Evolutionary conservation across 2,329 filamentous ascomycete genomes (phyloP).

Genomic region (Boeremia lycopersici): DNA sequence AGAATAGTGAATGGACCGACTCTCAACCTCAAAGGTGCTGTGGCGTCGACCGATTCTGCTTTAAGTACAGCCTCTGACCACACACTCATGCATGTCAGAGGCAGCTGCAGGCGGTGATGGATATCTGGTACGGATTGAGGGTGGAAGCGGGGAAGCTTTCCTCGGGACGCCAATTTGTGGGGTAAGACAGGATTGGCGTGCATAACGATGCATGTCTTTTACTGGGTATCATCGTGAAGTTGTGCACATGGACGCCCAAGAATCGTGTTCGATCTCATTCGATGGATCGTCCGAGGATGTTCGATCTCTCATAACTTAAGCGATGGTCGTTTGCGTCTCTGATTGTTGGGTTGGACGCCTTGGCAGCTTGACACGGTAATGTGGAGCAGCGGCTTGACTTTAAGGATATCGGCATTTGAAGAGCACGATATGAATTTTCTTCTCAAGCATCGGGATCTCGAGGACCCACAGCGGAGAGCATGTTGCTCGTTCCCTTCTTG

Average conservation of each 20-base stretch:
- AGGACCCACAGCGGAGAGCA: constrained; percentile 20
- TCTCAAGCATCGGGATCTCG: neutral
- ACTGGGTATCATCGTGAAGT: constrained; percentile 31
- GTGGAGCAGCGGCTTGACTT: neutral
- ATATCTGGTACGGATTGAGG: constrained; percentile 31
- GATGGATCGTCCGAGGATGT: too few species aligned
- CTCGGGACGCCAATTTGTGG: constrained; percentile 45
- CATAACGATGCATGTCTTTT: constrained; percentile 33
- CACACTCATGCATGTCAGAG: constrained; percentile 43
- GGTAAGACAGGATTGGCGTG: constrained; percentile 40
- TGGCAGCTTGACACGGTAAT: neutral
- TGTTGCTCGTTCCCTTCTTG: constrained; percentile 17
- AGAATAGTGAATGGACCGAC: neutral
- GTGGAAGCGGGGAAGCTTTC: constrained; percentile 44
- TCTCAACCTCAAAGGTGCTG: neutral
- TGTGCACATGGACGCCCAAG: constrained; percentile 21
- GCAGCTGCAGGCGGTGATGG: constrained; percentile 27
- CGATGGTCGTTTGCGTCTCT: neutral
- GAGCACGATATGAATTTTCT: neutral
- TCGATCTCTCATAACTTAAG: neutral
- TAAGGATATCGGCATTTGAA: constrained; percentile 4
- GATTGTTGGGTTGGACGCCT: neutral
- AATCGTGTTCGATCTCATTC: neutral
- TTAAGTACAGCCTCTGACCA: constrained; percentile 17
- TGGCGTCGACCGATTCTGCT: neutral